Evolutionary conservation across 2,329 filamentous ascomycete species (phyloP), one percentile per base, ranked within the genome.

Genomic region (Aspergillus vadensis): DNA sequence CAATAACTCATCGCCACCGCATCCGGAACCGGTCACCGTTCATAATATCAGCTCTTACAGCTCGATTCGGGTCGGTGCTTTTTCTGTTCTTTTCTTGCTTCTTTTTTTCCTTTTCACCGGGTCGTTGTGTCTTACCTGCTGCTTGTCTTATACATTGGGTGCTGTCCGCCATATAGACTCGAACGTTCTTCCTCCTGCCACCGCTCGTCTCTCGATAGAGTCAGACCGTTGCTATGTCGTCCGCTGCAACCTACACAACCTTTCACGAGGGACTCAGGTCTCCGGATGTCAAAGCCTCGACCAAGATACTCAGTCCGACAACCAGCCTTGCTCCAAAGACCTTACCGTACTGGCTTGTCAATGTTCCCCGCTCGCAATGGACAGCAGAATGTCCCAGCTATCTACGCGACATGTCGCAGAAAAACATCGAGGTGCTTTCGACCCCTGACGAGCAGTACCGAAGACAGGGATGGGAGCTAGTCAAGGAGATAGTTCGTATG

Each of bases 311-410:
- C 8, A 30, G 30, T 19, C 54, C 64, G 3, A 36, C 67, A 3
- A 50, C 57, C 23, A 58, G 23, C 32, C 21, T 65, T 36, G 54
- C 57, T 10, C 32, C 61, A 21, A 64, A 67, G 41, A 61, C 63
- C 5, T 64, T 83, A 23, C 88, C 89, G 0, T 96, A 89, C 80
- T 97, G 92, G 92, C 89, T 94, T 64, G 83, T 90, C 76, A 97
- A 97, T 74, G 79, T 96, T 15, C 86, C 90, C 0, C 76, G 79
- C 38, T 73, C 81, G 25, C 77, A 88, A 64, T 86, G 88, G 73
- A 86, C 88, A 0, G 68, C 76, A 2, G 81, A 87, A 56, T 96
- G 92, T 70, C 93, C 93, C 0, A 82, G 84, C 5, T 95, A 86
- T 72, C 84, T 97, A 39, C 76, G 72, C 54, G 81, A 85, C 65